Evolutionary conservation across 139 green algal species (phyloP), one percentile per base, ranked within the genome.

Genomic region (Chlorella vulgaris): DNA sequence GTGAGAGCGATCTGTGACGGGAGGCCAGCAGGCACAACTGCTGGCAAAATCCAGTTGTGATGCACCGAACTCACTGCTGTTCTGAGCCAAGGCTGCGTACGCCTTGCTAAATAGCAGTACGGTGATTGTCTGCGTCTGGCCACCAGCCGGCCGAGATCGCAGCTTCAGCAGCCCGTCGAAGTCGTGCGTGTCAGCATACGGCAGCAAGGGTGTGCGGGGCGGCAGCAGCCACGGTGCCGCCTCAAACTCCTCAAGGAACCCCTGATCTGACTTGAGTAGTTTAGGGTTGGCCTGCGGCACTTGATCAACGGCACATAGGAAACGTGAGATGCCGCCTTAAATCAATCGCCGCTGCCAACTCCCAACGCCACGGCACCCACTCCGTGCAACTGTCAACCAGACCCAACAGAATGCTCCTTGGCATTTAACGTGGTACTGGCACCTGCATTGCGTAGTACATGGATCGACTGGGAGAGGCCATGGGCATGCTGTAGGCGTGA

Each of bases 141-240:
- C 10, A 4, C 69, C 69, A n/a, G 15, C 29, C 2, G 31, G 29
- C 3, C 1, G 31, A 7, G 68, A 28, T 18, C 69, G 47, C 43
- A 76, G 15, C 7, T 22, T 8, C 43, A 62, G 13, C 18, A 76
- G 69, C 43, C 42, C 18, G 15, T 33, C 69, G 26, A 76, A 43
- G 29, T 63, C 21, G 31, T 76, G 69, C 29, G 63, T 43, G 29
- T 43, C 69, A 7, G 69, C 13, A 29, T 76, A 63, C 1, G 69
- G 29, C n/a, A 76, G 70, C 47, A 35, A 10, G 1, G 47, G 33
- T 13, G 70, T 78, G 70, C 70, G 70, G 2, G 47, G 31, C 7
- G 70, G 70, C 47, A 78, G 70, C 47, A 78, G 70, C 70, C 70
- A 78, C 31, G 70, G 70, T 8, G 70, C 47, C 47, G 70, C 70